These are phyloP conservation scores for Erodium trifolium DNA, from an alignment of 441 rosid genomes.

Conservation along the genomic window DNA sequence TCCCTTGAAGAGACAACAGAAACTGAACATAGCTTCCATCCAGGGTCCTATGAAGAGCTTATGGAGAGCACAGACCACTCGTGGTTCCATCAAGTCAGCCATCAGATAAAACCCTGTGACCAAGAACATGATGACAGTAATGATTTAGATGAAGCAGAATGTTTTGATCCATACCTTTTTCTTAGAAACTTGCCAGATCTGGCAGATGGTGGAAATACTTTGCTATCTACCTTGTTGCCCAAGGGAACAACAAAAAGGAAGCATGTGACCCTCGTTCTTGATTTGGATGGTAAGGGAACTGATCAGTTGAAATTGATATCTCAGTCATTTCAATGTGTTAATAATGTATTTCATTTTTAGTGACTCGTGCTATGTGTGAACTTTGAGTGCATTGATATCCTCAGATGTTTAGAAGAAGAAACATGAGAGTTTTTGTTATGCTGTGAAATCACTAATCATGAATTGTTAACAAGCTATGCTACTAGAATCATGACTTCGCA, in stretches of 20 bases:
- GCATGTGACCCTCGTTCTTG: slow-evolving; percentile 81
- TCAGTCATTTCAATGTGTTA: background rate
- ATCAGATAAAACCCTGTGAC: slow-evolving; percentile 47
- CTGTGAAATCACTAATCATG: background rate
- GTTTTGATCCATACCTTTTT: slow-evolving; percentile 81
- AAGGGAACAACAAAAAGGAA: slow-evolving; percentile 83
- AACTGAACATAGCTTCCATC: slow-evolving; percentile 34
- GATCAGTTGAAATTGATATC: background rate
- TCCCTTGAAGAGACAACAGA: slow-evolving; percentile 57
- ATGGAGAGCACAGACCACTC: slow-evolving; percentile 26
- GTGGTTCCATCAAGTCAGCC: slow-evolving; percentile 49
- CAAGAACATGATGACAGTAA: slow-evolving; percentile 34
- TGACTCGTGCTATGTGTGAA: background rate
- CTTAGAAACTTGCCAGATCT: slow-evolving; percentile 80
- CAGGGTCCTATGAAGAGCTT: slow-evolving; percentile 37
- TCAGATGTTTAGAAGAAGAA: background rate
- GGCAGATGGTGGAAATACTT: slow-evolving; percentile 78
- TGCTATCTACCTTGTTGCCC: slow-evolving; percentile 75
- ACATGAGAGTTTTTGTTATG: background rate
- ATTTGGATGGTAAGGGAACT: slow-evolving; percentile 68
- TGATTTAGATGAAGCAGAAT: slow-evolving; percentile 38
- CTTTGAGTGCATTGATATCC: background rate
- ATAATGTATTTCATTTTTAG: background rate
- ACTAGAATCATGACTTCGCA: background rate
- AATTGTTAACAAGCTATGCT: background rate